Evolutionary conservation across 1,284 basidiomycete species (phyloP).

Genomic region (Exobasidium rhododendri): DNA sequence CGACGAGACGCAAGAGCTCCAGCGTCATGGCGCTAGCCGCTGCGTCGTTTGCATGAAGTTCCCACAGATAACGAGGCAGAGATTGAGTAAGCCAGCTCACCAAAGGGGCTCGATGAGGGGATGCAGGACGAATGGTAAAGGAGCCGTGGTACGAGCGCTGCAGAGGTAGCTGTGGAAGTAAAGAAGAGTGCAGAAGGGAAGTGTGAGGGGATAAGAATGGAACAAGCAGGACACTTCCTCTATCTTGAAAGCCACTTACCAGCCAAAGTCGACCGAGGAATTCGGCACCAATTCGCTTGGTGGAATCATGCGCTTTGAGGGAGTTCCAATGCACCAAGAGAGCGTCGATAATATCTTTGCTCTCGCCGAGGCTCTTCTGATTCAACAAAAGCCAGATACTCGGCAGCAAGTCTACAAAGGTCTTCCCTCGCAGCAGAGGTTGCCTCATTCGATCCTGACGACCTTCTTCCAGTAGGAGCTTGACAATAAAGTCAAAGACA

Average conservation of each 20-base stretch:
- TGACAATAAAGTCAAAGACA: not conserved
- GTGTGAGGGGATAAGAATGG: too few species aligned
- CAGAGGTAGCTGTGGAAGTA: not conserved
- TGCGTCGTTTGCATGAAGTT: not conserved
- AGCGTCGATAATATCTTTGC: not conserved
- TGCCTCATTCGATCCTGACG: not conserved
- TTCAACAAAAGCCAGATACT: constrained; percentile 1
- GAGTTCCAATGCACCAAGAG: constrained; percentile 5
- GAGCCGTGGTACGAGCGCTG: constrained; percentile 1
- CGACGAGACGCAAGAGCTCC: constrained; percentile 1
- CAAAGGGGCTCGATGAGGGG: not conserved
- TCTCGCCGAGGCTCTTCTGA: not conserved
- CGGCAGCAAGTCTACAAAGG: not conserved
- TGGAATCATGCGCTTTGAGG: not conserved
- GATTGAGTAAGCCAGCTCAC: not conserved
- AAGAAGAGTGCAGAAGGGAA: not conserved
- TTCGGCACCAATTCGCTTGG: not conserved
- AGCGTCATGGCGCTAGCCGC: not conserved
- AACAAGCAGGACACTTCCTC: too few species aligned
- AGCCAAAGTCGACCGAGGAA: constrained; percentile 1
- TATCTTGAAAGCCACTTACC: not conserved
- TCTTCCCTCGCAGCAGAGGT: not conserved
- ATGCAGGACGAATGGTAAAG: not conserved
- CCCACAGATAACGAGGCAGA: constrained; percentile 4
- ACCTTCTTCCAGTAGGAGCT: not conserved